Evolutionary conservation across 306 rosid genomes (phyloP).

Genomic region (Vachellia collinsii): DNA sequence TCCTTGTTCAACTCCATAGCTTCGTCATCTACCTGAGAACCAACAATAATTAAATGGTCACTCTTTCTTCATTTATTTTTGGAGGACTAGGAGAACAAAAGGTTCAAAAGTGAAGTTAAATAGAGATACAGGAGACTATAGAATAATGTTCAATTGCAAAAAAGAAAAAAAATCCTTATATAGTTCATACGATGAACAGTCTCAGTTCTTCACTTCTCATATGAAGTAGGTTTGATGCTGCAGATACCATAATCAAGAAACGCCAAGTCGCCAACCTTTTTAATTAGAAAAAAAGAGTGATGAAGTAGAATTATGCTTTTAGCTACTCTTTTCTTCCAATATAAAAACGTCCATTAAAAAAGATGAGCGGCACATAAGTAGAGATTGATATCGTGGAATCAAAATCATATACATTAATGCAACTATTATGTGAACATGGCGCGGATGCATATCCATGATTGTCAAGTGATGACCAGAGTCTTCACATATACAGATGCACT

Average conservation of each 20-base stretch:
- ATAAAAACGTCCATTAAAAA: no score
- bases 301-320: background rate
- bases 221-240: conserved; percentile 17
- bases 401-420: background rate
- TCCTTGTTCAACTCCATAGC: conserved; percentile 91
- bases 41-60: conserved; percentile 32
- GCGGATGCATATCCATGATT: background rate
- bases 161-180: conserved; percentile 24
- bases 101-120: conserved; percentile 1
- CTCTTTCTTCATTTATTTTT: conserved; percentile 1
- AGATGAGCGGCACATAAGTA: background rate
- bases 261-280: background rate
- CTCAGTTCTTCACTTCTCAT: background rate
- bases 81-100: background rate
- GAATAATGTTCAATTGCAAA: background rate
- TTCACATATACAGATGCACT: background rate
- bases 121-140: conserved; percentile 1
- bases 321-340: no score
- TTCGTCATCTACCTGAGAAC: conserved; percentile 86
- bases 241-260: conserved; percentile 7
- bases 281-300: background rate
- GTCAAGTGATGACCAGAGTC: background rate
- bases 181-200: background rate
- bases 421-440: background rate
- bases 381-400: background rate